Evolutionary conservation across 495 filamentous ascomycete species (phyloP).

Genomic region (Aspergillus taichungensis): DNA sequence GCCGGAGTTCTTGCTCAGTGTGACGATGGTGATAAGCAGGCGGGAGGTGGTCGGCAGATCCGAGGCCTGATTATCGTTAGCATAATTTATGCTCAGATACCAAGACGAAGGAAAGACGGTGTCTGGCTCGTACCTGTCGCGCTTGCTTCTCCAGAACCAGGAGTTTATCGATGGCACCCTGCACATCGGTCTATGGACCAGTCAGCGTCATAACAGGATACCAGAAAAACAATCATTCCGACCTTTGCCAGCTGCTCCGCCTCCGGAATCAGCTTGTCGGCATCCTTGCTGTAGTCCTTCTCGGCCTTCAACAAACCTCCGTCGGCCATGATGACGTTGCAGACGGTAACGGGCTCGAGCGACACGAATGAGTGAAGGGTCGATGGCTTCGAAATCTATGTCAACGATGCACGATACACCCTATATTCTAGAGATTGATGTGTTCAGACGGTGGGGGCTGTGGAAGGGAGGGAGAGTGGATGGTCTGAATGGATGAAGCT

Average conservation of each 20-base stretch:
- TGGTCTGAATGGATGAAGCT: conserved; percentile 7
- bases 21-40: conserved; percentile 77
- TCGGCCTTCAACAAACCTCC: conserved; percentile 54
- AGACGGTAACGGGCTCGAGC: background rate
- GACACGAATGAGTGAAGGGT: background rate
- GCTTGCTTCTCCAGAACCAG: conserved; percentile 87
- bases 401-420: no score
- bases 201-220: conserved; percentile 4
- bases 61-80: conserved; percentile 54
- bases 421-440: no score
- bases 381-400: no score
- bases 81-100: background rate
- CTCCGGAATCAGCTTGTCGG: conserved; percentile 82
- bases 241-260: conserved; percentile 84
- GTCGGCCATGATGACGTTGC: conserved; percentile 47
- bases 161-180: conserved; percentile 87
- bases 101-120: background rate
- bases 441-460: background rate
- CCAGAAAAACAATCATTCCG: conserved; percentile 3
- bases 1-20: conserved; percentile 82
- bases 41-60: conserved; percentile 92
- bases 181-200: conserved; percentile 57
- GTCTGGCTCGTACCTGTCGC: conserved; percentile 68
- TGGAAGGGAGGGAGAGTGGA: background rate
- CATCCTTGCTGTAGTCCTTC: conserved; percentile 80